Percentiles rank a stretch among this genome's conserved stretches.
phyloP scores from a whole-genome alignment of 352 stramenopile genomes.

The Phytophthora hibernalis region DNA sequence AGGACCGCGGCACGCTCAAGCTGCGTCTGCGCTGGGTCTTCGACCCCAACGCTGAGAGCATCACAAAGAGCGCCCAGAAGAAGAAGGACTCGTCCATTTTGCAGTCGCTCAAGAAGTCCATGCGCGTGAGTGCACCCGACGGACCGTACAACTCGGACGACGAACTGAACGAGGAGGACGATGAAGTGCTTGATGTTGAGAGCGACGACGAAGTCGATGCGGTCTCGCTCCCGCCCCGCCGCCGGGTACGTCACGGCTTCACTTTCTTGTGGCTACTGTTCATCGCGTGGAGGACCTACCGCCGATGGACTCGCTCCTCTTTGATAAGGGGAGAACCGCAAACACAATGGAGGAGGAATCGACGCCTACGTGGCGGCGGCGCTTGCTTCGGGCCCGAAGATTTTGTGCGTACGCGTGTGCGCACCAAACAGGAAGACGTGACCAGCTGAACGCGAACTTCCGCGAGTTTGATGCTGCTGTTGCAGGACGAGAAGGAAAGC shows the following conservation, averaged over 20 bases:
- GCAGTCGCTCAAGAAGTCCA: conserved; percentile 58
- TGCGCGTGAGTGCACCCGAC: conserved; percentile 50
- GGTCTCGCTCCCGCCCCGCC: conserved; percentile 37
- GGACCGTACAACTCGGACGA: conserved; percentile 52
- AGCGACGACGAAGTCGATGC: conserved; percentile 31
- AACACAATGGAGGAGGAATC: conserved; percentile 61
- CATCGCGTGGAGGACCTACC: conserved; percentile 70
- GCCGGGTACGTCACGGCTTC: conserved; percentile 52
- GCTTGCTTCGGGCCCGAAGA: conserved; percentile 42
- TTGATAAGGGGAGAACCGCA: conserved; percentile 56
- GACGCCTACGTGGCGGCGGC: conserved; percentile 69
- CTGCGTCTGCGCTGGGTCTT: conserved; percentile 62
- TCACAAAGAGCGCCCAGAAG: conserved; percentile 50
- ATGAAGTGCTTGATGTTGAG: conserved; percentile 39
- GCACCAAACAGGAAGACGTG: conserved; percentile 67
- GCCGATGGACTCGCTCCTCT: conserved; percentile 64
- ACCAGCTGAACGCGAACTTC: conserved; percentile 68
- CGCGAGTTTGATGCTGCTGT: conserved; percentile 64
- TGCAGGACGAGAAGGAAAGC: conserved; percentile 35
- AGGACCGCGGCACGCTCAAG: conserved; percentile 65
- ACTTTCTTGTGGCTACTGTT: conserved; percentile 67
- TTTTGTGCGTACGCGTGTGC: conserved; percentile 70
- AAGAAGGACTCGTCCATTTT: conserved; percentile 57
- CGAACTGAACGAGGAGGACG: conserved; percentile 60
- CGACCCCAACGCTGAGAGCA: conserved; percentile 51